phyloP scores from a whole-genome alignment of 345 rosid species.

The Geranium brycei region DNA sequence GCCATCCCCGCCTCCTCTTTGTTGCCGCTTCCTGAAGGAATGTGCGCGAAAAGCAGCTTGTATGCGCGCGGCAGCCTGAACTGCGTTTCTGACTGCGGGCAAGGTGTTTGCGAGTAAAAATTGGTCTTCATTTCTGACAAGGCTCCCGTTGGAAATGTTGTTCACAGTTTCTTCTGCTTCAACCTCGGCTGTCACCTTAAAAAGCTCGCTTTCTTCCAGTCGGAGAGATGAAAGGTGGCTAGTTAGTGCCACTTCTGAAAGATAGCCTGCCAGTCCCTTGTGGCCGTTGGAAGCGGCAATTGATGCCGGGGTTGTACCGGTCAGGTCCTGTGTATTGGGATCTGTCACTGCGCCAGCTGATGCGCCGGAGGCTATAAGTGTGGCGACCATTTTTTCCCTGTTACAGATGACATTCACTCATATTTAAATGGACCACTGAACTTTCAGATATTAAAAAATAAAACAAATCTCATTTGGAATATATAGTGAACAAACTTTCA shows the following conservation, averaged over 20 bases:
- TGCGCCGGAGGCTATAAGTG: conserved; percentile 84
- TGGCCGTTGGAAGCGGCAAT: conserved; percentile 67
- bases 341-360: conserved; percentile 95
- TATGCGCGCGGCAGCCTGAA: conserved; percentile 90
- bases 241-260: conserved; percentile 78
- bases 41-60: conserved; percentile 93
- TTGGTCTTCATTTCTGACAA: conserved; percentile 37
- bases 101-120: conserved; percentile 57
- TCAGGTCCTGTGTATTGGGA: conserved; percentile 60
- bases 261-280: conserved; percentile 95
- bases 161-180: conserved; percentile 59
- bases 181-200: conserved; percentile 54
- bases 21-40: conserved; percentile 66
- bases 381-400: conserved; percentile 96
- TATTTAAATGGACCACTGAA: too few species aligned
- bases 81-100: conserved; percentile 74
- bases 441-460: background rate
- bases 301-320: conserved; percentile 71
- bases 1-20: conserved; percentile 22
- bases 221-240: conserved; percentile 83
- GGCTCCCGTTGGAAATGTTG: conserved; percentile 28
- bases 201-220: conserved; percentile 63
- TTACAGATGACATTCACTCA: conserved; percentile 5
- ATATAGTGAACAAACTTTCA: background rate
- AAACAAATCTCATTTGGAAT: background rate